phyloP scores from a whole-genome alignment of 163 green algal species.

The Chlorella variabilis region DNA sequence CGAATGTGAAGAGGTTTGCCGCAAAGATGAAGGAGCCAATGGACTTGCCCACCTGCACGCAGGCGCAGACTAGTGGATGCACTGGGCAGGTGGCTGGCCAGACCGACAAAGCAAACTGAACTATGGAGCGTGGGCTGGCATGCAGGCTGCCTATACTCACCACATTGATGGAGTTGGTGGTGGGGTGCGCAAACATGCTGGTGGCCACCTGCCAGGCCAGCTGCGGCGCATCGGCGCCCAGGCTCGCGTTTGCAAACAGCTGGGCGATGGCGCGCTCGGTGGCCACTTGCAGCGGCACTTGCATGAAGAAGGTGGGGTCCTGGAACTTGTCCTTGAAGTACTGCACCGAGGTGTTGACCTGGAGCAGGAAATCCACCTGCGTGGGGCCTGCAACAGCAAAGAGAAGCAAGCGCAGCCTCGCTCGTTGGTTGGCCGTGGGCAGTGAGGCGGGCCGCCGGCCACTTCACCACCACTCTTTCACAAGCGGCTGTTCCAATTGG shows the following conservation, averaged over 20 bases:
- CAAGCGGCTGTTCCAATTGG: too few species aligned
- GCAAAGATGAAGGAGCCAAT: conserved; percentile 88
- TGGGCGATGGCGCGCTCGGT: conserved; percentile 77
- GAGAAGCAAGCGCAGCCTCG: too few species aligned
- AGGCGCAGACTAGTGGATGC: too few species aligned
- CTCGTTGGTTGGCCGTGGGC: too few species aligned
- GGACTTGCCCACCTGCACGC: conserved; percentile 27
- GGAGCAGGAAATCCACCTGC: conserved; percentile 69
- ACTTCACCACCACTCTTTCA: background rate
- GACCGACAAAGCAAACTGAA: too few species aligned
- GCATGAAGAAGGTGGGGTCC: conserved; percentile 80
- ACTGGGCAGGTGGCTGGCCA: too few species aligned
- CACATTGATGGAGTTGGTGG: conserved; percentile 45
- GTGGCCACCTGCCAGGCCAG: conserved; percentile 35
- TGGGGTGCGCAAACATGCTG: conserved; percentile 57
- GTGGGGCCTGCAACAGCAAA: background rate
- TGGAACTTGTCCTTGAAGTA: conserved; percentile 68
- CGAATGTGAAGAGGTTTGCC: conserved; percentile 88
- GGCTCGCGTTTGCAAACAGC: conserved; percentile 45
- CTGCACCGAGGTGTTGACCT: conserved; percentile 46
- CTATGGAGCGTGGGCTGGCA: too few species aligned
- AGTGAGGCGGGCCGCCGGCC: too few species aligned
- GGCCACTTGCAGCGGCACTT: conserved; percentile 82
- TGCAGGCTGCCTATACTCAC: conserved; percentile 32
- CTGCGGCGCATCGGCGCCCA: background rate